Base-by-base conservation (phyloP, 345 rosid genomes). In the Moricandia moricandioides region DNA sequence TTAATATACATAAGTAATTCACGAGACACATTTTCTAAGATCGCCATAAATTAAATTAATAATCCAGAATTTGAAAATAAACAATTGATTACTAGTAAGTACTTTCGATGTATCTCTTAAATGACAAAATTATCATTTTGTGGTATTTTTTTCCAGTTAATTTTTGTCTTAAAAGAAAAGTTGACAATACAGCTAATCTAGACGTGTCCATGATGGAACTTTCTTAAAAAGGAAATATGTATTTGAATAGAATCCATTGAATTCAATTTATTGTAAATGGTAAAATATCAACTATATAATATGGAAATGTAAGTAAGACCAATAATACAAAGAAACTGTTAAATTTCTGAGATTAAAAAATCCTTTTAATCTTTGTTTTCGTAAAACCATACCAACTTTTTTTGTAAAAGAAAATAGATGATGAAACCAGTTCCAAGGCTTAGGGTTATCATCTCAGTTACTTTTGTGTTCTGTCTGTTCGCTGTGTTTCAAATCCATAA, bases 391-490 rank as follows among this genome's bases (percentile, higher is more conserved):
- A 69, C 24, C 67, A 54, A 30, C 16, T 43, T 24, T 16, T 16
- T 8, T 34, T 17, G 14, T 62, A 33, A 24, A 70, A 30, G 29
- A 64, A 63, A 34, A 67, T 2, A 66, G 64, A 78, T 31, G 80
- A 71, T 10, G 80, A 71, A 49, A 66, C 63, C 27, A 17, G 62
- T 51, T 59, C 77, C 73, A 71, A 78, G 21, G 63, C 49, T 37
- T 65, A 39, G 63, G 72, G 9, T 59, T 37, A n/a, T 65, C 26
- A 47, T 78, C 72, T 65, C 56, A 26, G 4, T 60, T 6, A 9
- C 64, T 62, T 18, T 65, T 59, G n/a, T 71, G 68, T 73, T 72
- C 35, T 54, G 74, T 68, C 78, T 78, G 7, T 61, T 39, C 13
- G 33, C 40, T 68, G 43, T 78, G 51, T 68, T 78, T 62, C 73